Evolutionary conservation across 192 early-diverging fungal genomes (phyloP), one percentile per base, ranked within the genome.

Genomic region (Backusella australiensis): DNA sequence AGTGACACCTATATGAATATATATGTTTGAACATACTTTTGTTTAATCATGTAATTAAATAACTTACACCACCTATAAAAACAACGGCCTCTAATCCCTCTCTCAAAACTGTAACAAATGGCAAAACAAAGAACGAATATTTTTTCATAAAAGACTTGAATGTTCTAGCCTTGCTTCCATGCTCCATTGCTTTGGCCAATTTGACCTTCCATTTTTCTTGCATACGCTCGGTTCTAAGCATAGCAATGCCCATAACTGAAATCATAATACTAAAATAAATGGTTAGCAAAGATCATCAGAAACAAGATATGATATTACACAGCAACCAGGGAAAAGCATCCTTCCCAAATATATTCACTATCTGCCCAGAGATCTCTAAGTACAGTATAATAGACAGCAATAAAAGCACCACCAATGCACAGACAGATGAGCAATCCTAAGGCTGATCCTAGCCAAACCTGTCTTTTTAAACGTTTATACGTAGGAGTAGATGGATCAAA

Each of bases 41-140:
- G 19, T 44, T 17, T 3, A 17, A n/a, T n/a, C 46, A 6, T 6
- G 8, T 39, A 8, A 63, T 12, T n/a, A 35, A 71, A 59, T 34
- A 21, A 82, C 83, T 83, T 82, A 94, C 94, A 69, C 96, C 96
- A 71, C 90, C 95, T 65, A 98, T 85, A 83, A 98, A 94, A 11
- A 98, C 89, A 26, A 98, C 86, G n/a, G 94, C 90, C 79, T 98
- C 96, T 12, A 98, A 78, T 14, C 93, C 94, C 88, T 98, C 96
- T 66, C 96, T 88, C 34, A 94, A 80, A 9, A 98, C 90, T 14
- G 95, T 95, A 41, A 95, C 81, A 72, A 95, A 93, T 17, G 96
- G 95, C 65, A 98, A 86, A 65, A 94, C 82, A 79, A 96, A 88
- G 73, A 98, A 92, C 23, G 92, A 85, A 73, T 92, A 93, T 67